A percentile compares a stretch with the other conserved stretches of the same genome.
Conservation (phyloP, 352 stramenopile species). For the Blastocystis sp. region DNA sequence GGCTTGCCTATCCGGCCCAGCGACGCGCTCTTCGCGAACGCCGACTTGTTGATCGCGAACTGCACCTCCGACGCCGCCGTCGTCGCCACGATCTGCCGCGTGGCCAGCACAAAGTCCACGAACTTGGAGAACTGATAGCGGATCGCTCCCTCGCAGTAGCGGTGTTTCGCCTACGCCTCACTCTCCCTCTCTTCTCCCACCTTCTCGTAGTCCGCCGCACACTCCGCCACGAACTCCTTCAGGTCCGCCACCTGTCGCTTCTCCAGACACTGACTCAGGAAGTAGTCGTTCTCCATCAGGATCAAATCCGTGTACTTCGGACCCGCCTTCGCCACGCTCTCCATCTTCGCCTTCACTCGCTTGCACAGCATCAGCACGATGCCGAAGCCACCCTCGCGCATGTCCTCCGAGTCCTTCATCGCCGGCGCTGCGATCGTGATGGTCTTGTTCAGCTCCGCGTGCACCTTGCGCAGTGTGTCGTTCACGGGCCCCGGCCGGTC, state of each 20-base stretch:
- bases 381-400: neutral
- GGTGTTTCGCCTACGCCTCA: neutral
- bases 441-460: neutral
- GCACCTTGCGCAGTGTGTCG: neutral
- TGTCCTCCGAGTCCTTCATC: neutral
- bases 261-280: conserved; percentile 10
- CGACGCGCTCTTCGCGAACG: conserved; percentile 15
- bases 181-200: neutral
- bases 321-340: neutral
- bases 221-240: neutral
- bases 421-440: neutral
- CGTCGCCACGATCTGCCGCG: neutral
- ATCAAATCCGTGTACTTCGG: conserved; percentile 59
- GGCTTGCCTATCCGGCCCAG: conserved; percentile 26
- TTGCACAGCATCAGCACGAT: neutral
- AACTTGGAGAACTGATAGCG: conserved; percentile 4
- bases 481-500: conserved; percentile 18
- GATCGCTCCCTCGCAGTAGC: conserved; percentile 31
- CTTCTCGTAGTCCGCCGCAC: conserved; percentile 1
- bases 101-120: conserved; percentile 5
- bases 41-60: neutral
- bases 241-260: neutral
- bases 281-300: conserved; percentile 30
- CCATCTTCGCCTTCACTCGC: conserved; percentile 3
- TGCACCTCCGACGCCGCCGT: neutral